phyloP scores from a whole-genome alignment of 148 eudicot genomes.

The Cornus florida region DNA sequence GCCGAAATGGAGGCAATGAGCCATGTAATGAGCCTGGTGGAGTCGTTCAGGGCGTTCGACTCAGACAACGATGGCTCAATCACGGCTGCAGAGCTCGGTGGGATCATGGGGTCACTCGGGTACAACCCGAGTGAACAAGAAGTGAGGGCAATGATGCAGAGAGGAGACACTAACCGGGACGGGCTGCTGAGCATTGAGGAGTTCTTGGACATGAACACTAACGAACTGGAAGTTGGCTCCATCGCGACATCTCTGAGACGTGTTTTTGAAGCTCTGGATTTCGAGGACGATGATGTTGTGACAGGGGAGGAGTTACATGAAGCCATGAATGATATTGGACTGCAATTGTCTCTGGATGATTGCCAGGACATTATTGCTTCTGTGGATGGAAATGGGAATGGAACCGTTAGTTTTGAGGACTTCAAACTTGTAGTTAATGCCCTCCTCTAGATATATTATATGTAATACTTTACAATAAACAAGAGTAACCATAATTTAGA shows the following conservation, averaged over 20 bases:
- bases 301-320: constrained; percentile 30
- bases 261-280: constrained; percentile 23
- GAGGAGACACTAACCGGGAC: constrained; percentile 26
- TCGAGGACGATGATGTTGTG: constrained; percentile 19
- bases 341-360: constrained; percentile 23
- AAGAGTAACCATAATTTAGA: not conserved
- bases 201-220: constrained; percentile 45
- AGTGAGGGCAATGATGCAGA: constrained; percentile 33
- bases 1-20: constrained; percentile 33
- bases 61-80: constrained; percentile 39
- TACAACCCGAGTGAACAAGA: constrained; percentile 40
- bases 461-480: not conserved
- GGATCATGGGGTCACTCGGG: constrained; percentile 44
- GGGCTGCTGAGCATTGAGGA: constrained; percentile 34
- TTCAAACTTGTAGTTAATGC: constrained; percentile 33
- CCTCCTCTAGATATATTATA: constrained; percentile 19
- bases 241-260: constrained; percentile 19
- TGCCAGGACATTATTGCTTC: constrained; percentile 36
- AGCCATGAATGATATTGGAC: constrained; percentile 38
- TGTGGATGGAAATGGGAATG: constrained; percentile 47
- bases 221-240: constrained; percentile 30
- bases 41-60: constrained; percentile 46
- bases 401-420: constrained; percentile 39
- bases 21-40: constrained; percentile 36
- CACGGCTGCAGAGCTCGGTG: constrained; percentile 33